phyloP scores from a whole-genome alignment of 371 early-diverging fungal species.

The Mycotypha africana region DNA sequence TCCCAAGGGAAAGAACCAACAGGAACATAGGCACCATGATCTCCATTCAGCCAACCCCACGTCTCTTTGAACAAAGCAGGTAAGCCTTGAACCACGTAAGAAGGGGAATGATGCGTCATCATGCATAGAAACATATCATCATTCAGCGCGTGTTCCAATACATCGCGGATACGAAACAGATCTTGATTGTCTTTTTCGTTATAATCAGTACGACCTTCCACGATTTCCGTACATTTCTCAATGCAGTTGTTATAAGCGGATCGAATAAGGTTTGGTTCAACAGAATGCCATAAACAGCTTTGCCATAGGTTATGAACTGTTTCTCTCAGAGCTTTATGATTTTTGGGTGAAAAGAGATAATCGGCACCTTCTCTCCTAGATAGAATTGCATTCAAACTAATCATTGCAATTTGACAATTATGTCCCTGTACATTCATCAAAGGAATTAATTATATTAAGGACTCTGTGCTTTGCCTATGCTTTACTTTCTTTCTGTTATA shows the following conservation, averaged over 20 bases:
- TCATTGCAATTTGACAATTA: slow-evolving; percentile 59
- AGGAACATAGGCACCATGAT: slow-evolving; percentile 11
- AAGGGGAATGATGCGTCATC: slow-evolving; percentile 26
- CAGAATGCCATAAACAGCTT: slow-evolving; percentile 61
- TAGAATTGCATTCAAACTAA: slow-evolving; percentile 63
- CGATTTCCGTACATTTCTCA: slow-evolving; percentile 12
- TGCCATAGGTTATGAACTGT: slow-evolving; percentile 59
- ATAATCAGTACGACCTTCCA: slow-evolving; percentile 25
- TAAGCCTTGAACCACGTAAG: slow-evolving; percentile 30
- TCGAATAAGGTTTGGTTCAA: slow-evolving; percentile 11
- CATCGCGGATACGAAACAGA: slow-evolving; percentile 22
- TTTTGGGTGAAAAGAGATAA: slow-evolving; percentile 65
- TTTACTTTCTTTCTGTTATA: no score
- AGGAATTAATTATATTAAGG: no score
- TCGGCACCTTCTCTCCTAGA: slow-evolving; percentile 58
- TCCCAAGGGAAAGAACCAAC: slow-evolving; percentile 1
- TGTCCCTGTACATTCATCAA: no score
- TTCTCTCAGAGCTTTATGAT: slow-evolving; percentile 45
- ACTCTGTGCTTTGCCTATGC: no score
- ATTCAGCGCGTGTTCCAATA: slow-evolving; percentile 23
- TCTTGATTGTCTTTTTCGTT: slow-evolving; percentile 33
- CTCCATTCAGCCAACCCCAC: slow-evolving; percentile 24
- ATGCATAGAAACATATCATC: slow-evolving; percentile 27
- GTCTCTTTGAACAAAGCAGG: slow-evolving; percentile 22
- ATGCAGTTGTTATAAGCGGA: slow-evolving; percentile 17